Conservation (phyloP, 805 yeast genomes). For the Yarrowia alimentaria region DNA sequence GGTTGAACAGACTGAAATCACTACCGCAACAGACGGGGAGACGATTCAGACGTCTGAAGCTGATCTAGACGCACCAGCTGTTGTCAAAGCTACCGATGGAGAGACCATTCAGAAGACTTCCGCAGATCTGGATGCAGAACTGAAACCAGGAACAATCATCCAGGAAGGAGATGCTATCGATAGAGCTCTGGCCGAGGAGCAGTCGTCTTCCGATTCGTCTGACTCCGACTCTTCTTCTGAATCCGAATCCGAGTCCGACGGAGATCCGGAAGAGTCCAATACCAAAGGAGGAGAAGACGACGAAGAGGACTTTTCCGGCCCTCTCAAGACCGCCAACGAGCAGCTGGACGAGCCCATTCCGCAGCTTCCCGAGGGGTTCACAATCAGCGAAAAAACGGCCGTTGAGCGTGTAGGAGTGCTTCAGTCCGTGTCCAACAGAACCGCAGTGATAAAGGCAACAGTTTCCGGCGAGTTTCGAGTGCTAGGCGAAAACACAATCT, state of each 20-base stretch:
- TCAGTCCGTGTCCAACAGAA: slow-evolving; percentile 65
- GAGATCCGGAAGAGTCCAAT: slow-evolving; percentile 12
- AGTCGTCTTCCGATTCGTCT: slow-evolving; percentile 4
- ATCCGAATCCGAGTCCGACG: slow-evolving; percentile 8
- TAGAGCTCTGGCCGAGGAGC: slow-evolving; percentile 12
- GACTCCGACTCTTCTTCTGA: slow-evolving; percentile 4
- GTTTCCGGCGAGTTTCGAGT: slow-evolving; percentile 82
- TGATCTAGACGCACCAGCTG: background rate
- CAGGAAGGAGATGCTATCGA: slow-evolving; percentile 15
- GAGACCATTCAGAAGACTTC: background rate
- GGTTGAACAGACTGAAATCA: too few species aligned
- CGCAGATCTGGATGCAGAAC: background rate
- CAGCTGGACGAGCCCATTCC: slow-evolving; percentile 65
- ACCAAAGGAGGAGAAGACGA: slow-evolving; percentile 10
- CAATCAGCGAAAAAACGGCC: slow-evolving; percentile 57
- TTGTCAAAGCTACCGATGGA: background rate
- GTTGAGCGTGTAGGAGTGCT: slow-evolving; percentile 72
- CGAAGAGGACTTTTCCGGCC: slow-evolving; percentile 9
- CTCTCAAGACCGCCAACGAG: slow-evolving; percentile 51
- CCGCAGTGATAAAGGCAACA: slow-evolving; percentile 67
- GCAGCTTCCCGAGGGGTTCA: slow-evolving; percentile 62
- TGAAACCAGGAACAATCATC: slow-evolving; percentile 3
- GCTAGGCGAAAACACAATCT: slow-evolving; percentile 67
- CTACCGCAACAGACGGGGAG: background rate
- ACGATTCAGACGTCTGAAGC: background rate